These are phyloP conservation scores for Petunia hybrid DNA, from an alignment of 305 asterid species.

Conservation along the genomic window DNA sequence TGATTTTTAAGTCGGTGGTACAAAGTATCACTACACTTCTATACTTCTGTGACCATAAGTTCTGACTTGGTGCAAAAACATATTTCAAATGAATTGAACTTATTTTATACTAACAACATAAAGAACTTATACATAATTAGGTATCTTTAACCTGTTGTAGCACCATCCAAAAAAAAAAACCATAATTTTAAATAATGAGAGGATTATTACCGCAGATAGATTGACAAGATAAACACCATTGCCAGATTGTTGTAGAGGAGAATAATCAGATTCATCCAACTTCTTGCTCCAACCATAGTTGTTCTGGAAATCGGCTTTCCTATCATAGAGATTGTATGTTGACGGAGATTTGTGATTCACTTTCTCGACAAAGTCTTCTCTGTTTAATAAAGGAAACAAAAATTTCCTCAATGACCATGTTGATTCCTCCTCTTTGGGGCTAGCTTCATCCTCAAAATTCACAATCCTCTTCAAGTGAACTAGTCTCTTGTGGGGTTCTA, in stretches of 20 bases:
- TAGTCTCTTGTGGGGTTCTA: conserved; percentile 43
- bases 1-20: not conserved
- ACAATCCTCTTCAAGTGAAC: conserved; percentile 55
- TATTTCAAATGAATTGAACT: no score
- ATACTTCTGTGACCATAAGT: not conserved
- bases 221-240: conserved; percentile 68
- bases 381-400: conserved; percentile 50
- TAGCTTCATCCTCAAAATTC: conserved; percentile 18
- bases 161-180: no score
- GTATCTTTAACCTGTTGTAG: no score
- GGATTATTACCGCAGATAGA: conserved; percentile 60
- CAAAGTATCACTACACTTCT: not conserved
- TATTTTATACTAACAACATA: no score
- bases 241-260: conserved; percentile 57
- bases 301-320: conserved; percentile 61
- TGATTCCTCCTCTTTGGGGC: conserved; percentile 28
- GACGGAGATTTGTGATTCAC: conserved; percentile 50
- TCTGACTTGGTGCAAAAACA: no score
- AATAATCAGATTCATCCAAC: conserved; percentile 57
- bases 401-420: conserved; percentile 71
- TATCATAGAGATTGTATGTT: conserved; percentile 60
- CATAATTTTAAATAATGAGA: not conserved
- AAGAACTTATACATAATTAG: no score
- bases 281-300: conserved; percentile 74
- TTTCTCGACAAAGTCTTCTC: conserved; percentile 24